These are phyloP conservation scores for Aureobasidium zeae DNA, from an alignment of 2,329 filamentous ascomycete genomes.

Conservation along the genomic window DNA sequence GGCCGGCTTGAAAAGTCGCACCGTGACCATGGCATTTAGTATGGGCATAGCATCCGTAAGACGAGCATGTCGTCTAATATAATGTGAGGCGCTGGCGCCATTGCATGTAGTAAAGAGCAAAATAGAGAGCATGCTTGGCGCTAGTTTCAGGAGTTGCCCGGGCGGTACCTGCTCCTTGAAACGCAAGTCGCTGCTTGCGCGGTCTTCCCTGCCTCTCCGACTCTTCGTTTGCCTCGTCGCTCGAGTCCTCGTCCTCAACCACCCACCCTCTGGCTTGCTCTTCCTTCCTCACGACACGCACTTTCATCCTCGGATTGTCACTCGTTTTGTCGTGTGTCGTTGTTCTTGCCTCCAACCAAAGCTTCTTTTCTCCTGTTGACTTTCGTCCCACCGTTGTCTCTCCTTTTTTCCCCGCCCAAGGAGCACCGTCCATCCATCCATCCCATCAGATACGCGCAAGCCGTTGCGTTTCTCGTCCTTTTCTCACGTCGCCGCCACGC, in stretches of 20 bases:
- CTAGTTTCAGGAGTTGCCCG: constrained; percentile 7
- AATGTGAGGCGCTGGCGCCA: no score
- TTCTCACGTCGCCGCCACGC: constrained; percentile 7
- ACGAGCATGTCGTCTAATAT: no score
- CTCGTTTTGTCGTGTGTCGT: constrained; percentile 11
- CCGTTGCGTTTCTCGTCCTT: constrained; percentile 12
- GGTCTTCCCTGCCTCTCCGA: neutral
- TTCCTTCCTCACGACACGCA: neutral
- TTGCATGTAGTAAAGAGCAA: neutral
- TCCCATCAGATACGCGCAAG: constrained; percentile 9
- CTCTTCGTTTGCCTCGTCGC: no score
- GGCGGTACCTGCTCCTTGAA: constrained; percentile 9
- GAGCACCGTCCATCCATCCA: no score
- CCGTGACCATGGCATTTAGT: no score
- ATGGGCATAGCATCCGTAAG: no score
- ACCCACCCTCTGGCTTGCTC: neutral
- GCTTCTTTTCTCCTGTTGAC: constrained; percentile 13
- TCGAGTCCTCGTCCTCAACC: no score
- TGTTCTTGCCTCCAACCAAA: constrained; percentile 6
- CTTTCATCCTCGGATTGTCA: neutral
- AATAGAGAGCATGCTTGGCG: neutral
- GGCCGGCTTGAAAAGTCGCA: no score
- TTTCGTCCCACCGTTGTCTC: constrained; percentile 15
- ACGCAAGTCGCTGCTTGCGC: neutral
- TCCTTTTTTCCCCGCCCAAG: constrained; percentile 16